Base-by-base conservation (phyloP, 2,329 filamentous ascomycete species). In the Furcasterigmium furcatum region DNA sequence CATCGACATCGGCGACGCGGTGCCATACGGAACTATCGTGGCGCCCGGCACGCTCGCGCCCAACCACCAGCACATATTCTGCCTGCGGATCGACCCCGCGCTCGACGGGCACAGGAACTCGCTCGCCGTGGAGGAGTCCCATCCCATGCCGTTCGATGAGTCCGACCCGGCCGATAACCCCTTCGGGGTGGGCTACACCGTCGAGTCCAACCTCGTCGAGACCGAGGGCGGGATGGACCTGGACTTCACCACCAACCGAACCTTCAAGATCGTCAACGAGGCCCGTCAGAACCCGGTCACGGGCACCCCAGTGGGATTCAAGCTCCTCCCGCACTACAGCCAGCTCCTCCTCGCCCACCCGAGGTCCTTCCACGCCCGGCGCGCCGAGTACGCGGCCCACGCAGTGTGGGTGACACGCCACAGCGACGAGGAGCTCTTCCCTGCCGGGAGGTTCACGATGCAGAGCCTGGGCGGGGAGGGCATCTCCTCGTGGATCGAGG, bases 51-150 rank as follows among this genome's bases (percentile, higher is more conserved):
- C 80, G 0, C 60, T 86, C 5, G 84, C 83, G 0, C 79, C 81
- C 19, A 83, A 85, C 57, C 83, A 87, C 48, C 84, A 87, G 56
- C 82, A 87, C 59, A 71, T 87, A 30, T 87, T 87, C 57, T 75
- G 70, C n/a, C 59, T 82, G 24, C 73, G 82, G 1, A 77, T 87
- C n/a, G 83, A 87, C 53, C 79, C 82, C 0, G 77, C 79, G 3
- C 68, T 86, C 34, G 81, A 85, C 52, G 80, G 81, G 1, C 66
- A 76, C 52, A 58, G 62, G 2, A 85, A 85, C 58, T 77, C 77
- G 0, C 61, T 83, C 2, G 57, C 63, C 2, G 48, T 67, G 1
- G 65, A 71, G 21, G 67, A 72, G 30, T 61, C 62, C 1, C 52
- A 60, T 7, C 40, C 68, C 0, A 66, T 83, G 55, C 72, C 76